Evolutionary conservation across 1,284 basidiomycete genomes (phyloP), one percentile per base, ranked within the genome.

Genomic region (Laetiporus sulphureus): DNA sequence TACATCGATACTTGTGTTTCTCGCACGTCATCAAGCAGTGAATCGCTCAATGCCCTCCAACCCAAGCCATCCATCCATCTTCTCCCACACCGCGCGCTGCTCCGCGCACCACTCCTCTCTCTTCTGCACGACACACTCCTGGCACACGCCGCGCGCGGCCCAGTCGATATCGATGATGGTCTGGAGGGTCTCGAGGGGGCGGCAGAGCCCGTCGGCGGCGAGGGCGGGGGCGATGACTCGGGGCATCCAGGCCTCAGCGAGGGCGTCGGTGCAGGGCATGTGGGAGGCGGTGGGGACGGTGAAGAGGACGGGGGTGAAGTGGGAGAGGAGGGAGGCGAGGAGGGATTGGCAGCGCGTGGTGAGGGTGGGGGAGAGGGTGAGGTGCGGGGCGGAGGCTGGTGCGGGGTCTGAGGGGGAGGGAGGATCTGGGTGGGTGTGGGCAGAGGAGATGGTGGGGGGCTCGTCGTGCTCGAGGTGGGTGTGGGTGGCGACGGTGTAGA

Each of bases 271-370:
- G 58, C 84, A 87, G 2, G 62, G 63, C 80, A 84, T 83, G 55
- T 86, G 83, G 2, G 68, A 62, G 12, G 79, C 78, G 5, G 74
- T 70, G 13, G 79, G 72, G 31, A 80, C 73, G 3, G 84, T 84
- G 58, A 86, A 86, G 2, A 87, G 63, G 32, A 78, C 66, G 1
- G 84, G 80, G 0, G 82, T 81, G 56, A 85, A 84, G 55, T 82
- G 69, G 1, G 67, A 68, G 44, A 86, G 74, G 45, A 85, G 47
- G 19, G 53, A 38, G 23, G 52, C 49, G 40, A 63, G 58, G 20
- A 65, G 53, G 18, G 47, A 46, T 36, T 61, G 55, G 46, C 58
- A 63, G 19, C 55, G 49, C 13, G 46, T 40, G 19, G 56, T 40
- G 42, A 58, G 39, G 19, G 56, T 49, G 31, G 57, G 37, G 8